Percentiles rank a stretch among this genome's conserved stretches.
phyloP scores from a whole-genome alignment of 2,329 filamentous ascomycete species.

The Dissoconium aciculare region DNA sequence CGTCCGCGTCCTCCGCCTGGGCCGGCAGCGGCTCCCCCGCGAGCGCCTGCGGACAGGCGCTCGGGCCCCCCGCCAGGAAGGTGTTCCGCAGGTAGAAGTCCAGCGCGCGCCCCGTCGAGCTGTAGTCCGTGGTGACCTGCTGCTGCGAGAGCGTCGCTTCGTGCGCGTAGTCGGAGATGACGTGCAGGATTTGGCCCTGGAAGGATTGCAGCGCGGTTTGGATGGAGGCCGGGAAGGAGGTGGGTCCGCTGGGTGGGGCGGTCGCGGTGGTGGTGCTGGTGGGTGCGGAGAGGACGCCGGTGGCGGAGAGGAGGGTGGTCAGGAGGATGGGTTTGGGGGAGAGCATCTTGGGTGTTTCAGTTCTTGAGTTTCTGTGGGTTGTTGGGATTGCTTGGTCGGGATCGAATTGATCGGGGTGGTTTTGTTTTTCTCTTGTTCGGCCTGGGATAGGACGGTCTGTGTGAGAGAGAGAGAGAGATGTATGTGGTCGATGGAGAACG shows the following conservation, averaged over 20 bases:
- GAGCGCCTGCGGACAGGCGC: neutral
- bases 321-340: too few species aligned
- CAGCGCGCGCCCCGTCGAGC: neutral
- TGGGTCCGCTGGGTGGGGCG: neutral
- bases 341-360: too few species aligned
- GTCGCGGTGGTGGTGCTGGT: neutral
- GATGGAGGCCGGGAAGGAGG: neutral
- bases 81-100: neutral
- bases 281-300: neutral
- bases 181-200: neutral
- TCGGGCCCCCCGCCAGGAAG: neutral
- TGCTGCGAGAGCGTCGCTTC: neutral
- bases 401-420: too few species aligned
- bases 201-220: neutral
- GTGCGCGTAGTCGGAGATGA: neutral
- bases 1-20: neutral
- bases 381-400: too few species aligned
- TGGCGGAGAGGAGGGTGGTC: too few species aligned
- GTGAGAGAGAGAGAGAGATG: too few species aligned
- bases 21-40: constrained; percentile 1
- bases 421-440: too few species aligned
- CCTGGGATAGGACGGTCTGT: too few species aligned
- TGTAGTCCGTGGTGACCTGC: neutral
- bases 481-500: too few species aligned
- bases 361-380: too few species aligned